Conservation (phyloP, 441 rosid genomes). For the Rhodomyrtus psidioides region DNA sequence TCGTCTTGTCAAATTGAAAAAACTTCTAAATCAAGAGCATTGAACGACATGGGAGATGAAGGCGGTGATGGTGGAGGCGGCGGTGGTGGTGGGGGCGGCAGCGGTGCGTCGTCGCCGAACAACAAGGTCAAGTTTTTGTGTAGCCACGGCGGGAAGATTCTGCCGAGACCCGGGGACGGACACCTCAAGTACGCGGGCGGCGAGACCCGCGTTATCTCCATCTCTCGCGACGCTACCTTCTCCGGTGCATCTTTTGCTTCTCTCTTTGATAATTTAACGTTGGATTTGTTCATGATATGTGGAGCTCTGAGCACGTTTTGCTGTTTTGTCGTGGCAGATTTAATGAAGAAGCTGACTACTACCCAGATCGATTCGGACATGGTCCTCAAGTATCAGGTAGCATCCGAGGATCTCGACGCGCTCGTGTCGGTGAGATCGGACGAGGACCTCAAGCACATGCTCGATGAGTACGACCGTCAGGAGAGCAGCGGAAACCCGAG, state of each 20-base stretch:
- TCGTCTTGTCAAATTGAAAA: not conserved
- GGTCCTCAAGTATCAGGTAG: constrained; percentile 60
- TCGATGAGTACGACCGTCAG: constrained; percentile 57
- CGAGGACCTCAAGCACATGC: constrained; percentile 80
- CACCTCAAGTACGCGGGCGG: constrained; percentile 80
- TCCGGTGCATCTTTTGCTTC: constrained; percentile 24
- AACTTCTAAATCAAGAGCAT: not conserved
- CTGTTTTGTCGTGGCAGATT: constrained; percentile 24
- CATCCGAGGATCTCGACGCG: constrained; percentile 67
- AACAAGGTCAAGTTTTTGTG: constrained; percentile 57
- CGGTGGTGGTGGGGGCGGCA: constrained; percentile 6
- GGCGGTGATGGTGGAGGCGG: not conserved
- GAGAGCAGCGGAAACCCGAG: constrained; percentile 38
- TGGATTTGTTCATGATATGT: not conserved
- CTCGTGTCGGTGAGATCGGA: constrained; percentile 60
- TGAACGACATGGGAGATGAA: constrained; percentile 7
- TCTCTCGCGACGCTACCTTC: constrained; percentile 41
- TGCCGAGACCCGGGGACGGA: constrained; percentile 55
- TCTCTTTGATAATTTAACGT: not conserved
- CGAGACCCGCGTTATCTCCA: constrained; percentile 71
- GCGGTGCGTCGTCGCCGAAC: constrained; percentile 27
- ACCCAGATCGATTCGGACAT: constrained; percentile 37
- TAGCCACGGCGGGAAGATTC: constrained; percentile 82
- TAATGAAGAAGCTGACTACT: constrained; percentile 50
- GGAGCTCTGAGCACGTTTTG: not conserved